Evolutionary conservation across 1,284 basidiomycete genomes (phyloP), one percentile per base, ranked within the genome.

Genomic region (Leccinum solheimii): DNA sequence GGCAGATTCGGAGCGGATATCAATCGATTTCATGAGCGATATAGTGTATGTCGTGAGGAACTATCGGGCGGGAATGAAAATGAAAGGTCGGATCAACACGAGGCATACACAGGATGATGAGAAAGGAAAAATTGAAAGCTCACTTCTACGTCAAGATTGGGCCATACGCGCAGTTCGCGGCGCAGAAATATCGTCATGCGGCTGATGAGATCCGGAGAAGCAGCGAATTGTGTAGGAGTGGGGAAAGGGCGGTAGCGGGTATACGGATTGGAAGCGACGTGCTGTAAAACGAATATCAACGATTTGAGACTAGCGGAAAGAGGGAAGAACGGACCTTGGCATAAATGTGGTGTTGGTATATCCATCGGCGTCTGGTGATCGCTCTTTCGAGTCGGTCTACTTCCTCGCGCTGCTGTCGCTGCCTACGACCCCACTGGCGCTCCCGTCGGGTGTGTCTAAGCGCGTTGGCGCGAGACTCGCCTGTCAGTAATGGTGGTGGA

Each of bases 1-100:
- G 34, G 92, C 90, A 23, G 88, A 86, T 73, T 95, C 91, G 10
- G 92, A 91, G 50, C 94, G 90, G 61, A 95, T 90, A 75, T 96
- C 94, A 60, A 95, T 86, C 1, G 90, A 83, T 74, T 92, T 91
- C 85, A 95, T 91, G 66, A 96, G 79, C 2, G 91, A 91, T 59
- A 95, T 78, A 21, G 87, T 90, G 76, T 95, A 92, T 1, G 86
- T 90, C 11, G 87, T 90, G 64, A 91, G 78, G 73, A 90, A 90
- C 86, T 89, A 62, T 48, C 61, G 21, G 45, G 38, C 34, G 16
- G 53, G 58, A 36, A 62, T 57, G 54, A 61, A 43, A 13, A 64
- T 62, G 50, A 55, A 61, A 54, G 51, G 51, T 13, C 53, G 9
- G 16, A 59, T 57, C 56, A 56, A 57, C 57, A 60, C 64, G 64